phyloP scores from a whole-genome alignment of 345 rosid genomes.

The Melastoma malabathricum region DNA sequence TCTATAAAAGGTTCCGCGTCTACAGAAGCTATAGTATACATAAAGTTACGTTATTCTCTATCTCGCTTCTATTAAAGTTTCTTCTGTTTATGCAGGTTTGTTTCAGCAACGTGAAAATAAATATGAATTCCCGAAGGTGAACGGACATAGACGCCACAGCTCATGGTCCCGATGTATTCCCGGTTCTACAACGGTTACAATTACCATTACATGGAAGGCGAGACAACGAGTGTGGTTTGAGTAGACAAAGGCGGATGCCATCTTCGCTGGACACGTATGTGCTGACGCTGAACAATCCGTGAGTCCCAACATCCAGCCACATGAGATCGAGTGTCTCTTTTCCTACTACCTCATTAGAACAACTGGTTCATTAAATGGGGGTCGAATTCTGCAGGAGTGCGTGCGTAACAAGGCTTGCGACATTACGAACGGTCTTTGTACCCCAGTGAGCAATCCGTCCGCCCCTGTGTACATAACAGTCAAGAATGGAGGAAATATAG shows the following conservation, averaged over 20 bases:
- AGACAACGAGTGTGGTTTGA: conserved; percentile 42
- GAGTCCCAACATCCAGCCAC: conserved; percentile 3
- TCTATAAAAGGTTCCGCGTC: too few species aligned
- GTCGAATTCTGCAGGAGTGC: conserved; percentile 41
- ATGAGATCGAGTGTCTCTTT: not conserved
- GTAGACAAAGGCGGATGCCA: conserved; percentile 30
- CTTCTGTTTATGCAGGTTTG: too few species aligned
- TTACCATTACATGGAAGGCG: conserved; percentile 60
- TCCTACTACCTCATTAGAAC: not conserved
- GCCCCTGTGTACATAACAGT: conserved; percentile 76
- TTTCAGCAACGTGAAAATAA: too few species aligned
- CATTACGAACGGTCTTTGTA: conserved; percentile 39
- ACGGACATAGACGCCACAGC: conserved; percentile 78
- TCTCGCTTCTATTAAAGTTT: too few species aligned
- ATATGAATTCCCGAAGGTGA: conserved; percentile 75
- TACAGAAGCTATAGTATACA: too few species aligned
- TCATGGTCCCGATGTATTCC: conserved; percentile 62
- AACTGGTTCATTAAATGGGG: not conserved
- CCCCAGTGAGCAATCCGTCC: conserved; percentile 46
- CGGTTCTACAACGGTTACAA: conserved; percentile 84
- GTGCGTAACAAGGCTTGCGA: conserved; percentile 69
- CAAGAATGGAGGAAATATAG: conserved; percentile 79
- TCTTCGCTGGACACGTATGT: conserved; percentile 40
- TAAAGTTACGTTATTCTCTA: too few species aligned
- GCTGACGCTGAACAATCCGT: conserved; percentile 37